Evolutionary conservation across 257 asterid species (phyloP), one percentile per base, ranked within the genome.

Genomic region (Solanum chmielewskii): DNA sequence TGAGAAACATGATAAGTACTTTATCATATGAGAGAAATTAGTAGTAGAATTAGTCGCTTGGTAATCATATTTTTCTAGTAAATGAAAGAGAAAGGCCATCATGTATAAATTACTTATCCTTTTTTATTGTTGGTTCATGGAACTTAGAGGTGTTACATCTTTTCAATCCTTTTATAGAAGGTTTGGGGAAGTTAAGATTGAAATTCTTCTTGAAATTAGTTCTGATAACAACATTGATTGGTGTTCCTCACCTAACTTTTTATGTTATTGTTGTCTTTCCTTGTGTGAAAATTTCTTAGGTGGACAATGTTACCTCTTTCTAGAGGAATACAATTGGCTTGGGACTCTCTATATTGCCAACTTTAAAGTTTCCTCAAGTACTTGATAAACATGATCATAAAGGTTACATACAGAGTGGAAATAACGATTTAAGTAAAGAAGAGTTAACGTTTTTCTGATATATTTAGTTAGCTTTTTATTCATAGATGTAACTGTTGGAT

Each of bases 341-440:
- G 62, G n/a, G 4, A 10, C 1, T 52, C 88, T 97, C 99, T 45
- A 92, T 93, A 87, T 91, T 94, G 80, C 89, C 93, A 88, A 95
- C 96, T 42, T 86, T 97, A 89, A 92, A 98, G 89, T 88, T 95
- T 91, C 96, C 98, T 83, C 98, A 93, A 91, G 10, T 96, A 47
- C 97, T 96, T 76, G 98, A 97, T 90, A 52, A 52, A 52, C 23
- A 6, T 52, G 18, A 5, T 49, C 60, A 49, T 90, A 92, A 96
- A 6, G 91, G 98, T 89, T 27, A 9, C 2, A 59, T 8, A 59
- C 12, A 5, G 12, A 25, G 68, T 59, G 13, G 68, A 59, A 59
- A 9, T 21, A 6, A 20, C 13, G 1, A 37, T 37, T 37, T 59
- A 21, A 3, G 68, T 59, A 12, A 59, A 59, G 27, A 59, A 4